Conservation (phyloP, 306 rosid species). For the Gastrolobium villosum region DNA sequence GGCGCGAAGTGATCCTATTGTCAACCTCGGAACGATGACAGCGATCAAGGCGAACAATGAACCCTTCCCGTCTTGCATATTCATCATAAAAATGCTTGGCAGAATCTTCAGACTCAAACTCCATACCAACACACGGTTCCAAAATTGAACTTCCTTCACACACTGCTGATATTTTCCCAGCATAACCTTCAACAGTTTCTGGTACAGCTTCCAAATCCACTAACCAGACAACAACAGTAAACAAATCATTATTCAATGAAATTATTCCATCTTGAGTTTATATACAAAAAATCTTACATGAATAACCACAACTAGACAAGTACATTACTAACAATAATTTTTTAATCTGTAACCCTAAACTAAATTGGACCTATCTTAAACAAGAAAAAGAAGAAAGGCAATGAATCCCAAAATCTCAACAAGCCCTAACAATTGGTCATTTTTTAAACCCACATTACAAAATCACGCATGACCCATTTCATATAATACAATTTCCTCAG, state of each 20-base stretch:
- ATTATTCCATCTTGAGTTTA: background rate
- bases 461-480: background rate
- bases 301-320: background rate
- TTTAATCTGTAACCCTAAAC: constrained; percentile 6
- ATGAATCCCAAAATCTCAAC: constrained; percentile 14
- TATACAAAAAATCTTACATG: background rate
- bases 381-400: background rate
- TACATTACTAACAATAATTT: background rate
- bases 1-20: constrained; percentile 51
- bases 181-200: constrained; percentile 41
- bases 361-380: background rate
- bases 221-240: constrained; percentile 24
- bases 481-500: background rate
- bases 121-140: constrained; percentile 55
- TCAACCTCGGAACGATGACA: constrained; percentile 57
- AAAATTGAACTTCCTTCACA: constrained; percentile 37
- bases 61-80: constrained; percentile 51
- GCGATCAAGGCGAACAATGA: constrained; percentile 51
- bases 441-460: background rate
- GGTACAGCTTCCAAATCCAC: constrained; percentile 46
- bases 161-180: constrained; percentile 21
- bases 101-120: constrained; percentile 57
- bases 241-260: constrained; percentile 15
- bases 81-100: constrained; percentile 47
- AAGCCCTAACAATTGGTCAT: background rate